A percentile compares a stretch with the other conserved stretches of the same genome.
Evolutionary conservation across 371 early-diverging fungal species (phyloP).

Genomic region (Haplosporangium sp.): DNA sequence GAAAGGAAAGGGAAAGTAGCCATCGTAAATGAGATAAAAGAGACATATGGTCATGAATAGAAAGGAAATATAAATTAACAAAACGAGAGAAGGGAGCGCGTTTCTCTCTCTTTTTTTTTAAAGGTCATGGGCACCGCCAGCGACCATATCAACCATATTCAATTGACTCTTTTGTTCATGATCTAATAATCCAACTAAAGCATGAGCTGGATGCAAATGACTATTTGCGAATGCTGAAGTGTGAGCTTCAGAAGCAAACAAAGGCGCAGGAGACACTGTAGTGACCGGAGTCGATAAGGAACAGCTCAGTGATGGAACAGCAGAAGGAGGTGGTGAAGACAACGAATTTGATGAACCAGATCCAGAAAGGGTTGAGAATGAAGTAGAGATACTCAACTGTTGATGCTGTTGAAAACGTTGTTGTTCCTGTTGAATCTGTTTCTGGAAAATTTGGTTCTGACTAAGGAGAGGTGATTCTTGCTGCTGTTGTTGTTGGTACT

Average conservation of each 20-base stretch:
- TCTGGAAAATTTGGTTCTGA: conserved; percentile 38
- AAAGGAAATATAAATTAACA: background rate
- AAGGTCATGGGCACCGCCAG: conserved; percentile 23
- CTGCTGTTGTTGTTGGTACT: too few relatives aligned
- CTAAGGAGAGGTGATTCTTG: background rate
- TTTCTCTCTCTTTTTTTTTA: background rate
- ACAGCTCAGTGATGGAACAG: conserved; percentile 35
- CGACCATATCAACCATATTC: conserved; percentile 14
- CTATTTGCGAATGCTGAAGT: background rate
- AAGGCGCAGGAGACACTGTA: conserved; percentile 15
- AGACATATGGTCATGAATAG: conserved; percentile 8
- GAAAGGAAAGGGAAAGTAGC: background rate
- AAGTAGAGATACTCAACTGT: conserved; percentile 22
- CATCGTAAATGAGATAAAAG: background rate
- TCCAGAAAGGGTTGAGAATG: conserved; percentile 19
- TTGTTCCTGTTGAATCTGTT: conserved; percentile 48
- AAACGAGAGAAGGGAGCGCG: too few relatives aligned
- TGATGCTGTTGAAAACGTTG: conserved; percentile 41
- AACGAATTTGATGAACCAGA: conserved; percentile 24
- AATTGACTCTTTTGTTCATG: conserved; percentile 31
- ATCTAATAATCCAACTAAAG: conserved; percentile 26
- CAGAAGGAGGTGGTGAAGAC: conserved; percentile 34
- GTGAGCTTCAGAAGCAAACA: conserved; percentile 5
- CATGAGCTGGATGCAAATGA: conserved; percentile 9
- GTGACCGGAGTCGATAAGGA: conserved; percentile 33